phyloP scores from a whole-genome alignment of 176 grass and related monocot genomes.

The Ensete glaucum region DNA sequence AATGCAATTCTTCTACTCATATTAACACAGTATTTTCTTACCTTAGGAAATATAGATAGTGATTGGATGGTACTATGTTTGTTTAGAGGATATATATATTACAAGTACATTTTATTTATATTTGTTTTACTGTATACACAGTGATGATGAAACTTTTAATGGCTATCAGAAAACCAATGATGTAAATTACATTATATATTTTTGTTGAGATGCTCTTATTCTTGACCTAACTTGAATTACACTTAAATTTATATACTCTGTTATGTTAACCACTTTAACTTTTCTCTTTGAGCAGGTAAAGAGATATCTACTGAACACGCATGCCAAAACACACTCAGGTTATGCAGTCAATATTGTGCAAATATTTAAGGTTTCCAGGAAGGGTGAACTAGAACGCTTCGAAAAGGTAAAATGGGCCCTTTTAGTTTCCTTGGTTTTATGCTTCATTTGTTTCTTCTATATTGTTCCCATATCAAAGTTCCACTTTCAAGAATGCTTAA shows the following conservation, averaged over 20 bases:
- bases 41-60: too few species aligned
- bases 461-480: background rate
- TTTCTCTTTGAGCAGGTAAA: constrained; percentile 53
- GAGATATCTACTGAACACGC: constrained; percentile 71
- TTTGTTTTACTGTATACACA: too few species aligned
- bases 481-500: background rate
- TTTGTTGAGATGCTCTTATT: too few species aligned
- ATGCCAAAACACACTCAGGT: constrained; percentile 71
- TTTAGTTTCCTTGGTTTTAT: constrained; percentile 3
- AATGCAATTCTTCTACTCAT: too few species aligned
- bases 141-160: too few species aligned
- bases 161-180: too few species aligned
- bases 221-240: too few species aligned
- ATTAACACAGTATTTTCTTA: too few species aligned
- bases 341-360: constrained; percentile 75
- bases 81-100: too few species aligned
- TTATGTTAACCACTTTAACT: background rate
- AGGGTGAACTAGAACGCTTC: constrained; percentile 63
- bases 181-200: too few species aligned
- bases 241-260: background rate
- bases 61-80: too few species aligned
- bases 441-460: background rate
- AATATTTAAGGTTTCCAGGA: constrained; percentile 73
- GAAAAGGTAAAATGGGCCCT: constrained; percentile 44
- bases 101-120: too few species aligned